These are phyloP conservation scores for Dalbergia cultrata DNA, from an alignment of 306 rosid genomes.

Conservation along the genomic window DNA sequence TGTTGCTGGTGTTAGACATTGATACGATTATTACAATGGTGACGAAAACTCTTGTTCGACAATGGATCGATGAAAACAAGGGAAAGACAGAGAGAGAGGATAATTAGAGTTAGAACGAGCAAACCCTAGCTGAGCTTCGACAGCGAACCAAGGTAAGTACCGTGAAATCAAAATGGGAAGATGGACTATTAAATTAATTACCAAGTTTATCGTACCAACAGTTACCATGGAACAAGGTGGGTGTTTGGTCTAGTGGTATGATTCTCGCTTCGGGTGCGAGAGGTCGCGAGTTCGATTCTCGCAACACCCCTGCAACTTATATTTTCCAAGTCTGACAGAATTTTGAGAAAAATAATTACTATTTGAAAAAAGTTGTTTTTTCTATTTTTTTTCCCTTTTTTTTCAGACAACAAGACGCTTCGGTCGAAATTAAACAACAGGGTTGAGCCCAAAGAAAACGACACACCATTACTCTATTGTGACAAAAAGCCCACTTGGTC, in stretches of 20 bases:
- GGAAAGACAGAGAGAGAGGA: neutral
- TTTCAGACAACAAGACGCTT: too few species aligned
- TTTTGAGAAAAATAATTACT: too few species aligned
- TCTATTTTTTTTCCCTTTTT: too few species aligned
- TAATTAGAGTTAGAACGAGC: slow-evolving; percentile 23
- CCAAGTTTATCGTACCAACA: too few species aligned
- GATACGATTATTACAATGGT: neutral
- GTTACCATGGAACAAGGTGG: neutral
- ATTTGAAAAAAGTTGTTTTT: too few species aligned
- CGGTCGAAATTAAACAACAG: too few species aligned
- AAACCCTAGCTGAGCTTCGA: slow-evolving; percentile 41
- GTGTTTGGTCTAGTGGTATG: slow-evolving; percentile 87
- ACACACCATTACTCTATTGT: too few species aligned
- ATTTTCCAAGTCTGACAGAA: neutral
- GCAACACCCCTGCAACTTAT: slow-evolving; percentile 53
- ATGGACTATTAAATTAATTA: too few species aligned
- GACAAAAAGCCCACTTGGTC: too few species aligned
- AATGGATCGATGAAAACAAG: slow-evolving; percentile 13
- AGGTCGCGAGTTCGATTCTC: slow-evolving; percentile 80
- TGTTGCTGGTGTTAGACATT: slow-evolving; percentile 72
- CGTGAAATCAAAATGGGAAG: too few species aligned
- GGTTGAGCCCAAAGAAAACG: too few species aligned
- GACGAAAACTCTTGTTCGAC: neutral
- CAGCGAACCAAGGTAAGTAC: neutral
- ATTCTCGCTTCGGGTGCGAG: slow-evolving; percentile 83